A percentile compares a stretch with the other conserved stretches of the same genome.
Conservation (phyloP, 2,329 filamentous ascomycete species). For the Didymella glomerata region DNA sequence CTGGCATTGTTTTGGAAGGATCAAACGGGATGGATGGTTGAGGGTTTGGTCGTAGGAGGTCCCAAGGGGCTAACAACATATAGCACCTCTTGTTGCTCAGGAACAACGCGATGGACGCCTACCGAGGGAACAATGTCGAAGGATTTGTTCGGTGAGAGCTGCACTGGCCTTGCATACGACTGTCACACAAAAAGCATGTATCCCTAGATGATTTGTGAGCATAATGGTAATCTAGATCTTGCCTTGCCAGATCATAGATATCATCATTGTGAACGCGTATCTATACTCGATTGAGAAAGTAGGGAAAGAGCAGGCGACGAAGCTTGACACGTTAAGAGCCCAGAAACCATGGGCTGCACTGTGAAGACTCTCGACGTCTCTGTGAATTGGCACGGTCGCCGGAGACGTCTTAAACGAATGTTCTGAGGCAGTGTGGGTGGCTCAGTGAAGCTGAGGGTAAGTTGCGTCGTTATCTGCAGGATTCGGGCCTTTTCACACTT, state of each 20-base stretch:
- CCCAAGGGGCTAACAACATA: too few relatives aligned
- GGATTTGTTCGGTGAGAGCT: neutral
- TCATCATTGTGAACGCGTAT: too few relatives aligned
- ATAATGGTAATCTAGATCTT: neutral
- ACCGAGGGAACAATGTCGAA: neutral
- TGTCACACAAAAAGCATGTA: neutral
- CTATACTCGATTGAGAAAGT: neutral
- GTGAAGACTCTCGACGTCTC: neutral
- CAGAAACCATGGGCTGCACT: neutral
- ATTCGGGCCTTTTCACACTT: neutral
- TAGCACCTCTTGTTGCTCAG: neutral
- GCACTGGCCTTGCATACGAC: neutral
- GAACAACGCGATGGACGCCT: neutral
- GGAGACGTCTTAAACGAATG: neutral
- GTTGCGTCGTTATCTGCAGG: neutral
- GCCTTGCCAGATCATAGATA: neutral
- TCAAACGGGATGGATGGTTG: neutral
- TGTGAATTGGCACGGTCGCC: neutral
- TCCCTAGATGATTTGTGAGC: neutral
- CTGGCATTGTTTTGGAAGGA: neutral
- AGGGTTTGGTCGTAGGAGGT: neutral
- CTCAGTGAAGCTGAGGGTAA: neutral
- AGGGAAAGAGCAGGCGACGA: neutral
- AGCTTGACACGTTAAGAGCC: neutral
- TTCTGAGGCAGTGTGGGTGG: neutral